A percentile compares a stretch with the other conserved stretches of the same genome.
Evolutionary conservation across 2,329 filamentous ascomycete genomes (phyloP).

Genomic region (Helicocarpus griseus): DNA sequence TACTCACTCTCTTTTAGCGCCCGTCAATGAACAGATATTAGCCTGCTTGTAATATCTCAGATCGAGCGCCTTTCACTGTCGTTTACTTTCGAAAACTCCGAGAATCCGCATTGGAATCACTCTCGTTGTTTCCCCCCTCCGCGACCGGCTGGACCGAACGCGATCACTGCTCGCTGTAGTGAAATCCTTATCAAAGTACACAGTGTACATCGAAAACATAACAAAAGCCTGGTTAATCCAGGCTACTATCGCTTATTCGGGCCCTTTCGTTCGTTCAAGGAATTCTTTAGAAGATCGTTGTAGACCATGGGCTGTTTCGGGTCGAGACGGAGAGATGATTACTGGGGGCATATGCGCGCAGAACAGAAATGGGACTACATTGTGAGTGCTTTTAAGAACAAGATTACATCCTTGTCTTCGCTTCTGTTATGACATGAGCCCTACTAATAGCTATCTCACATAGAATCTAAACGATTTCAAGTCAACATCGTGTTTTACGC

Average conservation of each 20-base stretch:
- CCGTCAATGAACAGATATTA: neutral
- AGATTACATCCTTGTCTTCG: too few relatives aligned
- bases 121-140: neutral
- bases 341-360: constrained; percentile 56
- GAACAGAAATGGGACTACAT: constrained; percentile 96
- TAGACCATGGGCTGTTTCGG: constrained; percentile 58
- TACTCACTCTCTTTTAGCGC: neutral
- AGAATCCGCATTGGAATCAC: neutral
- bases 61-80: neutral
- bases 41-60: neutral
- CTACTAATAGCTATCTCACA: neutral
- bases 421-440: too few relatives aligned
- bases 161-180: neutral
- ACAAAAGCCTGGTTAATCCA: neutral
- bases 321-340: constrained; percentile 43
- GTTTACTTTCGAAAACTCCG: neutral
- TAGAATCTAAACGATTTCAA: constrained; percentile 66
- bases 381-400: constrained; percentile 44
- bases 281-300: neutral
- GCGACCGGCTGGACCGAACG: constrained; percentile 3
- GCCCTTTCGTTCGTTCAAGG: too few relatives aligned
- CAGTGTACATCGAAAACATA: neutral
- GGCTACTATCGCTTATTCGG: neutral
- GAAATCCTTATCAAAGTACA: neutral
- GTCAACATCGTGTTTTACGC: constrained; percentile 64